Evolutionary conservation across 2,329 filamentous ascomycete species (phyloP), one percentile per base, ranked within the genome.

Genomic region (Nannizziopsis barbatae): DNA sequence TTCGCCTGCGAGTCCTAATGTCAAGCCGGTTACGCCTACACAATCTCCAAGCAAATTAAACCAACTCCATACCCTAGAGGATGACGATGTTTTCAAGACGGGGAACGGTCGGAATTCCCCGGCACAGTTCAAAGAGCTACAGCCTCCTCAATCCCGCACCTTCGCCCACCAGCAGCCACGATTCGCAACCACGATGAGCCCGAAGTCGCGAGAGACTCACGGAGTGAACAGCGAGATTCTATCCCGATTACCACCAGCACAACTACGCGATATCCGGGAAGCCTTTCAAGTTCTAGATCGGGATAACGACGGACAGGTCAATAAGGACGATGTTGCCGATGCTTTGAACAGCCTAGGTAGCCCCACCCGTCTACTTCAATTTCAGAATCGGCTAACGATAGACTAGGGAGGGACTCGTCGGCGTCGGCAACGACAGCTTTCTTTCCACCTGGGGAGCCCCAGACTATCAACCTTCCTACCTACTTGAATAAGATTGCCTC

Each of bases 251-350:
- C 84, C 90, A 33, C 81, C 86, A 2, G 75, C 85, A 2, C 86
- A 95, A 58, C 80, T 95, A 32, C 80, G 89, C 59, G 86, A 86
- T 58, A 77, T 98, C 67, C 80, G 92, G 52, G 90, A 96, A 62
- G 87, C 84, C 0, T 98, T 96, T 65, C 86, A 93, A 65, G 88
- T 95, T 51, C 75, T 98, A 41, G 92, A 96, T 65, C 77, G 86
- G 52, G 83, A 92, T 65, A 89, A 87, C 60, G 87, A 92, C 60
- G 89, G 90, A 14, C 72, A 78, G 44, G 82, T 98, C 52, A 84
- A 83, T 56, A 76, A 84, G 51, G 84, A 90, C 17, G 87, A 94
- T 62, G 81, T 98, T 4, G 80, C 80, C 12, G 86, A 93, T 58
- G 94, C 95, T 77, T 76, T 98, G 30, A 79, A 77, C 51, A 88